Evolutionary conservation across 129 eudicot genomes (phyloP), one percentile per base, ranked within the genome.

Genomic region (Cynara cardunculus): DNA sequence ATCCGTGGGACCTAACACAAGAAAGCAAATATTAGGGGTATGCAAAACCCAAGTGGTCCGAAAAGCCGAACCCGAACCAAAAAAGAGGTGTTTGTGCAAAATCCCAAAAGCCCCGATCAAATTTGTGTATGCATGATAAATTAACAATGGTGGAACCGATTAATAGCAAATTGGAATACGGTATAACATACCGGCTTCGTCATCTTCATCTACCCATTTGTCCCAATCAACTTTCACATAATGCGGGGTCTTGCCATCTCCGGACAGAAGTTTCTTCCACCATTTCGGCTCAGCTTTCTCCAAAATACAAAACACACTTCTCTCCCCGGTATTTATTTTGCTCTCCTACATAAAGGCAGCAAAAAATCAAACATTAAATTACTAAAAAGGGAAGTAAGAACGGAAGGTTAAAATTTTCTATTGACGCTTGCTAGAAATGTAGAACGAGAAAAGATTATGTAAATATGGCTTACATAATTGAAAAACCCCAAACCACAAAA

Each of bases 141-240:
- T 64, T 28, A 56, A 46, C 37, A 62, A 19, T 27, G 49, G 22
- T 35, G 8, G 28, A 72, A 19, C 0, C 2, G 18, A 32, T 25
- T 72, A 56, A 56, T 66, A 61, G 28, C 67, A 18, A 26, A 35
- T 34, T 61, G 27, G 10, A n/a, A 28, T 3, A 34, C 16, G 46
- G 34, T 27, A 25, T 4, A 65, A 0, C 59, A 14, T 86, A 92
- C 92, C 94, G 28, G 89, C 78, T 21, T 92, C 99, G 46, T 94
- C 99, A 84, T 95, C 99, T 80, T 90, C 96, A 74, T 95, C 99
- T 6, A 64, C 97, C 99, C 99, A 95, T 78, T 95, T 95, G 84
- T 95, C 99, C 99, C 99, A 95, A 74, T 95, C 99, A 71, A 95
- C 99, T 83, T 95, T 95, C 75, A 95, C 86, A 71, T 90, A 92